Evolutionary conservation across 176 grass and related monocot genomes (phyloP).

Genomic region (Ampelocalamus luodianensis): DNA sequence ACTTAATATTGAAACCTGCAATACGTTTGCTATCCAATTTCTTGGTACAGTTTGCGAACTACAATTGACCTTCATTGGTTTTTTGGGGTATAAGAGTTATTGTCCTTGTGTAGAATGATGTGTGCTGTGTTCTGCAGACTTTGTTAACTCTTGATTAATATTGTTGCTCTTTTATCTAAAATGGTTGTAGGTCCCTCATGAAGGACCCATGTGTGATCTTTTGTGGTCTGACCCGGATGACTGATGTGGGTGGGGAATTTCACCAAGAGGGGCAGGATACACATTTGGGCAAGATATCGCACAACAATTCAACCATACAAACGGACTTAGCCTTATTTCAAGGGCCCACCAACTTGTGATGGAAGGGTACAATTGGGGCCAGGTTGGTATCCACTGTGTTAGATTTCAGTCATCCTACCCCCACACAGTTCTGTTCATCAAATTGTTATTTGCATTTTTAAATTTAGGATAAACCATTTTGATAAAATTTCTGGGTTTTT

Average conservation of each 20-base stretch:
- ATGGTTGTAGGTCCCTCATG: constrained; percentile 70
- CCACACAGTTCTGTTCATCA: neutral
- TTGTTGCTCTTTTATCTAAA: neutral
- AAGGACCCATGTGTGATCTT: constrained; percentile 86
- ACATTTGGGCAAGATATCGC: constrained; percentile 87
- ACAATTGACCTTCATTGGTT: neutral
- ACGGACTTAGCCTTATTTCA: constrained; percentile 70
- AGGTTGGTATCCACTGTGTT: constrained; percentile 52
- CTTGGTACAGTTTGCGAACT: neutral
- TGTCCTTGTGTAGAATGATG: neutral
- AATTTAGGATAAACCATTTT: constrained; percentile 14
- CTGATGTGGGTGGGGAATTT: constrained; percentile 76
- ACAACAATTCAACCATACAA: constrained; percentile 76
- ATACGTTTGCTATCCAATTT: constrained; percentile 17
- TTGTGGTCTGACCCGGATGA: constrained; percentile 83
- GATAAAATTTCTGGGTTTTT: neutral
- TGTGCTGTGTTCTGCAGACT: neutral
- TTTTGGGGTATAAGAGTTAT: constrained; percentile 2
- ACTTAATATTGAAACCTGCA: neutral
- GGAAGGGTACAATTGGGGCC: constrained; percentile 79
- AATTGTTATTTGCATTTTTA: constrained; percentile 26
- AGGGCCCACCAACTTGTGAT: constrained; percentile 82
- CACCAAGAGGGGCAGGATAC: constrained; percentile 74
- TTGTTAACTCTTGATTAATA: constrained; percentile 18
- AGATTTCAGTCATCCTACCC: neutral